phyloP scores from a whole-genome alignment of 192 early-diverging fungal species.

The Dissophora ornata region DNA sequence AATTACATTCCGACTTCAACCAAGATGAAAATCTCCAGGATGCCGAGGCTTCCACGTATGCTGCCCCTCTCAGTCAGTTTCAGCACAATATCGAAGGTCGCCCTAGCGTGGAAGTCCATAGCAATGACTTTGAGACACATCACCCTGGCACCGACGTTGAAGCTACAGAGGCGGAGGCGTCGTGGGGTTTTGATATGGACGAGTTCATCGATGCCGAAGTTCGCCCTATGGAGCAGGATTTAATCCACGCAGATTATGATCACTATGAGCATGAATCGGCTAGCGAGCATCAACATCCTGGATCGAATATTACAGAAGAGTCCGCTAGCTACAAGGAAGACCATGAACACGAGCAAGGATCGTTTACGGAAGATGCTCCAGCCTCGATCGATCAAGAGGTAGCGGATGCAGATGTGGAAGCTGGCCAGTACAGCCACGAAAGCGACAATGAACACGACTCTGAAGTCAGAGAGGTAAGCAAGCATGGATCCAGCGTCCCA shows the following conservation, averaged over 20 bases:
- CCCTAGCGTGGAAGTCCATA: too few relatives aligned
- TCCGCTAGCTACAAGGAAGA: background rate
- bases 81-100: too few relatives aligned
- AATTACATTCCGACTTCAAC: too few relatives aligned
- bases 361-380: too few relatives aligned
- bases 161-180: constrained; percentile 4
- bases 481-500: too few relatives aligned
- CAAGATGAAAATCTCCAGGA: too few relatives aligned
- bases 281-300: background rate
- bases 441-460: constrained; percentile 42
- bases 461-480: constrained; percentile 37
- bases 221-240: background rate
- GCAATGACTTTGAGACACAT: constrained; percentile 2
- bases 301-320: background rate
- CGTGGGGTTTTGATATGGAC: constrained; percentile 42
- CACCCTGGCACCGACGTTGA: background rate
- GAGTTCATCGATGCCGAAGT: constrained; percentile 12
- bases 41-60: too few relatives aligned
- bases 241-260: background rate
- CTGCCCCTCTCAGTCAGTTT: too few relatives aligned
- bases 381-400: too few relatives aligned
- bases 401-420: background rate
- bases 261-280: background rate
- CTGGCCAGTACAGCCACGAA: background rate
- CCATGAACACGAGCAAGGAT: background rate